Conservation (phyloP, 164 flowering plant genomes). For the Umbellularia californica region DNA sequence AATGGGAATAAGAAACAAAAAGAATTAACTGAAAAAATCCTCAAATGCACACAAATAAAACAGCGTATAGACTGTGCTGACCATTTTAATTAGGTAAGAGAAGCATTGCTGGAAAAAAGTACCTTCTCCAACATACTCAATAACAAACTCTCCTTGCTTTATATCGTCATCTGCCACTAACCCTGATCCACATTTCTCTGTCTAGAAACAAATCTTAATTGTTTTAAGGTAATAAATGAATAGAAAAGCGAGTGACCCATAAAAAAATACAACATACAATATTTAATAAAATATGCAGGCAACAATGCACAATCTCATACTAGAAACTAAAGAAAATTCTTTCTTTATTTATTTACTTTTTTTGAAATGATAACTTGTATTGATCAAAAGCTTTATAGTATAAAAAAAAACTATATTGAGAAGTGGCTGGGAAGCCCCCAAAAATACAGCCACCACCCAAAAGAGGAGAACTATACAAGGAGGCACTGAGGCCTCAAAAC, state of each 20-base stretch:
- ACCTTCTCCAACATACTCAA: constrained; percentile 99
- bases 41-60: neutral
- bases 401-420: too few species aligned
- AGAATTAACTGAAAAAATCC: neutral
- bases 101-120: neutral
- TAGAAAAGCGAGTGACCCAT: neutral
- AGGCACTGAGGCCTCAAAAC: too few species aligned
- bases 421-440: too few species aligned
- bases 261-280: neutral
- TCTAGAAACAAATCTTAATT: constrained; percentile 44
- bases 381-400: too few species aligned
- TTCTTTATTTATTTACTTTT: too few species aligned
- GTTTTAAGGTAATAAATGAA: constrained; percentile 1
- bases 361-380: too few species aligned
- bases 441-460: too few species aligned
- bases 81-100: neutral
- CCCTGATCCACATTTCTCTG: constrained; percentile 97
- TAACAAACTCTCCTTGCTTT: constrained; percentile 80
- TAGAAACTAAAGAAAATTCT: too few species aligned
- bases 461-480: too few species aligned
- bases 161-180: constrained; percentile 94
- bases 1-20: constrained; percentile 11
- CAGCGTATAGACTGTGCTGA: neutral
- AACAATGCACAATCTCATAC: too few species aligned
- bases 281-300: neutral